Evolutionary conservation across 2,329 filamentous ascomycete species (phyloP).

Genomic region (Pestalotiopsis sp.): DNA sequence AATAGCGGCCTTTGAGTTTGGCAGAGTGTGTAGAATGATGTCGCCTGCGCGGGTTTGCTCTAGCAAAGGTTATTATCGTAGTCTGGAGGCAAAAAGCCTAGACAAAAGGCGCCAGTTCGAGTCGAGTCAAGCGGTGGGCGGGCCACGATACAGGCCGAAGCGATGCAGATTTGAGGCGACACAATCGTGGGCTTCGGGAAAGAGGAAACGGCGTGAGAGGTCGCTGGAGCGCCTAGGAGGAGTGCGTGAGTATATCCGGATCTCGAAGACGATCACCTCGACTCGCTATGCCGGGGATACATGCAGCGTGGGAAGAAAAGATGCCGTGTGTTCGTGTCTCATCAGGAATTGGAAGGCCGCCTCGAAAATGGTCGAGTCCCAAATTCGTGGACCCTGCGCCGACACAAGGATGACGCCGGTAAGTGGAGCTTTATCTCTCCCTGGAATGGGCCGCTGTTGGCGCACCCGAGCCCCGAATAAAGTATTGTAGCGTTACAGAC

Average conservation of each 20-base stretch:
- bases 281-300: background rate
- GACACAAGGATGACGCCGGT: constrained; percentile 7
- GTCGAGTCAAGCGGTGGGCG: constrained; percentile 5
- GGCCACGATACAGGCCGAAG: background rate
- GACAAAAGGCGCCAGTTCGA: background rate
- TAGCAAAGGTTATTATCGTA: background rate
- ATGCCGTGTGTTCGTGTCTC: background rate
- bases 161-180: background rate
- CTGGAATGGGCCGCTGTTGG: background rate
- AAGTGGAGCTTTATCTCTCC: constrained; percentile 1
- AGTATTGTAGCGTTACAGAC: background rate
- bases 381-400: constrained; percentile 10
- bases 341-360: background rate
- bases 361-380: constrained; percentile 5
- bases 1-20: background rate
- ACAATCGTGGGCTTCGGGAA: background rate
- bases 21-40: background rate
- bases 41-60: background rate
- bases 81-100: background rate
- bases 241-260: background rate
- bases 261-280: background rate
- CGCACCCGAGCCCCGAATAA: background rate
- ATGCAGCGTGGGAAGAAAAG: background rate
- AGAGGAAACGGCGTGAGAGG: background rate
- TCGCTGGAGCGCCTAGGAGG: background rate